These are phyloP conservation scores for Citrus cavaleriei DNA, from an alignment of 345 rosid species.

Conservation along the genomic window DNA sequence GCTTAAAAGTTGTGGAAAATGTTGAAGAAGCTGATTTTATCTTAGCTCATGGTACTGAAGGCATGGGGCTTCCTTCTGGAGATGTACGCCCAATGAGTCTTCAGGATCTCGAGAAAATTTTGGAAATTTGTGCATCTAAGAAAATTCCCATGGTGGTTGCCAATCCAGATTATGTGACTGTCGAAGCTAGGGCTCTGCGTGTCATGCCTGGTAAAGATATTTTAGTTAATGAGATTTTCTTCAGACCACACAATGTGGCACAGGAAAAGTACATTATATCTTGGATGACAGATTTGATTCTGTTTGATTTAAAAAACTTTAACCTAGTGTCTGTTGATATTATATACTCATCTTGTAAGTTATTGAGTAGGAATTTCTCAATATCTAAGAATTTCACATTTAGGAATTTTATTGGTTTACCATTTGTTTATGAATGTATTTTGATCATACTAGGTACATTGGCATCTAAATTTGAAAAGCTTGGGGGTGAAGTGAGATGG, in stretches of 20 bases:
- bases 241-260: neutral
- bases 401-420: neutral
- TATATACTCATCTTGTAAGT: neutral
- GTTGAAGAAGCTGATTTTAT: slow-evolving; percentile 87
- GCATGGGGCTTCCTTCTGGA: slow-evolving; percentile 76
- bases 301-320: neutral
- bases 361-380: neutral
- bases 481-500: slow-evolving; percentile 94
- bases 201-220: slow-evolving; percentile 79
- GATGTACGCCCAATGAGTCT: slow-evolving; percentile 47
- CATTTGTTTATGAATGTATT: neutral
- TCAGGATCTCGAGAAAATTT: slow-evolving; percentile 73
- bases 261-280: neutral
- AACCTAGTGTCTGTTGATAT: neutral
- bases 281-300: neutral
- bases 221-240: slow-evolving; percentile 9
- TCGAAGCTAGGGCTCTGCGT: slow-evolving; percentile 76
- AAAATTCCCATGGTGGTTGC: slow-evolving; percentile 91
- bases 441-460: slow-evolving; percentile 49
- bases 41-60: slow-evolving; percentile 89
- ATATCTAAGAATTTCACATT: neutral
- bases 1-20: slow-evolving; percentile 62
- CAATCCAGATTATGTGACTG: slow-evolving; percentile 91
- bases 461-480: slow-evolving; percentile 82
- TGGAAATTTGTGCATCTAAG: slow-evolving; percentile 65